These are phyloP conservation scores for Cynanchum wilfordii DNA, from an alignment of 257 asterid genomes.

Conservation along the genomic window DNA sequence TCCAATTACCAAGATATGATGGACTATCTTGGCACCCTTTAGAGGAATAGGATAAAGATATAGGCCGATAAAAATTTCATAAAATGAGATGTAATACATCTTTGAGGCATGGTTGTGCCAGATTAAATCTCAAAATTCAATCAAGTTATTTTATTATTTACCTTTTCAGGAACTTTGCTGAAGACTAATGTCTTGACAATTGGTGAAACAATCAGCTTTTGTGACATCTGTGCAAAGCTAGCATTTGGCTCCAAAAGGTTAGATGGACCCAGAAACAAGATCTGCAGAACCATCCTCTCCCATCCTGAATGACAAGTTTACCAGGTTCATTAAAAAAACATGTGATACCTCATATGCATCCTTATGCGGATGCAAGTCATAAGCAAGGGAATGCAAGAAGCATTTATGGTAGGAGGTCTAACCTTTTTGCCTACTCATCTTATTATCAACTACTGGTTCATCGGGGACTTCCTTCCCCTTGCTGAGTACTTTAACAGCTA, in stretches of 20 bases:
- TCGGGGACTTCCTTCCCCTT: slow-evolving; percentile 78
- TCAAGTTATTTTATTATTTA: slow-evolving; percentile 32
- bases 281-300: slow-evolving; percentile 99
- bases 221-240: slow-evolving; percentile 92
- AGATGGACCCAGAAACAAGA: slow-evolving; percentile 93
- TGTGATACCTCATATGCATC: neutral
- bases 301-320: slow-evolving; percentile 50
- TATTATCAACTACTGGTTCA: slow-evolving; percentile 78
- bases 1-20: neutral
- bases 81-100: neutral
- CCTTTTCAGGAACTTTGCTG: slow-evolving; percentile 97
- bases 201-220: slow-evolving; percentile 91
- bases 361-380: neutral
- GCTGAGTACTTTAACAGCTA: slow-evolving; percentile 91
- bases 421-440: slow-evolving; percentile 73
- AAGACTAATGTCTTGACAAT: slow-evolving; percentile 87
- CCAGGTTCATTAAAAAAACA: neutral
- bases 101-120: neutral
- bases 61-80: neutral
- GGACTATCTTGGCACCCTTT: neutral
- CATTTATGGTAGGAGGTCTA: neutral
- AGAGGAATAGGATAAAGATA: neutral
- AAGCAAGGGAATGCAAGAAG: neutral
- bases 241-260: slow-evolving; percentile 90
- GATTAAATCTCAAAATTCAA: neutral